phyloP scores from a whole-genome alignment of 2,329 filamentous ascomycete genomes.

The Ceratocystis lukuohia region DNA sequence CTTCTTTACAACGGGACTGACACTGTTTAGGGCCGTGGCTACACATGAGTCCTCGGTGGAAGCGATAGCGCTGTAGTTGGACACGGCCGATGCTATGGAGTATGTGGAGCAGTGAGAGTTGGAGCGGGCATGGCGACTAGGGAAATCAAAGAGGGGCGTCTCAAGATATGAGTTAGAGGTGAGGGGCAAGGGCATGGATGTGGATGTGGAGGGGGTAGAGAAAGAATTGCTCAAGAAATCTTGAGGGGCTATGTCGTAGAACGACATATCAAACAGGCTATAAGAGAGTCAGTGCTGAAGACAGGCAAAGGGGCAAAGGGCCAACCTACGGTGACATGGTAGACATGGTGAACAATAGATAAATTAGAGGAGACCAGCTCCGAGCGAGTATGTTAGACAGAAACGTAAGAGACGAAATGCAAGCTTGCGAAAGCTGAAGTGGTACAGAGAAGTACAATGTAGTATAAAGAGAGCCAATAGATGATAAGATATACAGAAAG shows the following conservation, averaged over 20 bases:
- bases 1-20: constrained; percentile 27
- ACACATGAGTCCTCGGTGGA: constrained; percentile 51
- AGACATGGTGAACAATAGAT: background rate
- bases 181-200: constrained; percentile 24
- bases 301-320: background rate
- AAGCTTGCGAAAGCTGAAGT: background rate
- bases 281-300: background rate
- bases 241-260: constrained; percentile 37
- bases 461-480: background rate
- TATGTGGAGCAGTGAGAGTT: constrained; percentile 54
- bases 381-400: background rate
- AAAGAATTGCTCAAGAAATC: constrained; percentile 20
- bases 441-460: background rate
- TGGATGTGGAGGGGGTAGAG: constrained; percentile 25
- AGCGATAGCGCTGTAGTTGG: constrained; percentile 49
- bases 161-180: constrained; percentile 33
- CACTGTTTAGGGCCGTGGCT: constrained; percentile 51
- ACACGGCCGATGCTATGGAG: constrained; percentile 43
- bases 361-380: constrained; percentile 13
- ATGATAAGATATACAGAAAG: background rate
- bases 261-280: constrained; percentile 45
- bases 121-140: constrained; percentile 47
- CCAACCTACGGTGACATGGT: constrained; percentile 29
- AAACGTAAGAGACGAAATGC: background rate
- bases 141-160: constrained; percentile 41